These are phyloP conservation scores for Achaetomium macrosporum DNA, from an alignment of 2,329 filamentous ascomycete species.

Conservation along the genomic window DNA sequence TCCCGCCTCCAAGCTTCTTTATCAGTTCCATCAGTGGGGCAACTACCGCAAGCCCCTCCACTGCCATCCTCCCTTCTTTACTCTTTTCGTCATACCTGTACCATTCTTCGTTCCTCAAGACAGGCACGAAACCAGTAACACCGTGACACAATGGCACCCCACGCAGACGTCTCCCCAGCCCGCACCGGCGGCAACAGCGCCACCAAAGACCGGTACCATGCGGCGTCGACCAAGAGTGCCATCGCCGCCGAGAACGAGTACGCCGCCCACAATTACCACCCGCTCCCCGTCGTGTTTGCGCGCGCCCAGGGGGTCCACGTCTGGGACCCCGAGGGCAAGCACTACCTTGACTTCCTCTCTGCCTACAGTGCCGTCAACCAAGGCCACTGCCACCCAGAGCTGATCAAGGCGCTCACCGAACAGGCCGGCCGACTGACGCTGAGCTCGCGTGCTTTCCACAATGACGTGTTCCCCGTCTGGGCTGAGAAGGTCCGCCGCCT, in stretches of 20 bases:
- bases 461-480: conserved; percentile 95
- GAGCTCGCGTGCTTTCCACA: conserved; percentile 93
- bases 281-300: conserved; percentile 88
- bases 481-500: conserved; percentile 83
- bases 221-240: conserved; percentile 70
- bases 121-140: background rate
- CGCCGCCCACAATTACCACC: conserved; percentile 98
- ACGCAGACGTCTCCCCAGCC: conserved; percentile 38
- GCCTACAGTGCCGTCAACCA: conserved; percentile 98
- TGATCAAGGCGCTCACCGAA: conserved; percentile 82
- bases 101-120: background rate
- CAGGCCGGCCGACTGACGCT: conserved; percentile 87
- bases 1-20: conserved; percentile 3
- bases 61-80: background rate
- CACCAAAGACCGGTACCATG: conserved; percentile 50
- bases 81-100: background rate
- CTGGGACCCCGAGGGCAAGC: conserved; percentile 93
- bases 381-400: conserved; percentile 94
- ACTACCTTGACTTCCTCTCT: conserved; percentile 96
- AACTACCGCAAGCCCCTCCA: conserved; percentile 1
- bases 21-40: conserved; percentile 5
- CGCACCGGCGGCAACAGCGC: background rate
- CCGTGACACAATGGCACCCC: conserved; percentile 45
- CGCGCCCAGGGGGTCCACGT: conserved; percentile 79
- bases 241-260: conserved; percentile 76